Percentiles rank a stretch among this genome's conserved stretches.
These are phyloP conservation scores for Thamnidium elegans DNA, from an alignment of 192 early-diverging fungal genomes.

Conservation along the genomic window DNA sequence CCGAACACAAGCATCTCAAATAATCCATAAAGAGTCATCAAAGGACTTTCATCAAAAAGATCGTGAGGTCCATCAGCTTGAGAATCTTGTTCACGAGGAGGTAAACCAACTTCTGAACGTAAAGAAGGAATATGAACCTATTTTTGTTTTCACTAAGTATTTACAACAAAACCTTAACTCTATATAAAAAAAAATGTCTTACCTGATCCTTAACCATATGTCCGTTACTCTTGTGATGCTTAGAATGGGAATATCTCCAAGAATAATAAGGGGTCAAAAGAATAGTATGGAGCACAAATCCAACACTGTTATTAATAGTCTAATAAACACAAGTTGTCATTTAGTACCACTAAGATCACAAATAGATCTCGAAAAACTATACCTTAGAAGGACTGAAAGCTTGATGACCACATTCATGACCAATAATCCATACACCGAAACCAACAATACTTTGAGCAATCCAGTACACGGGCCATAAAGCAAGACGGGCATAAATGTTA, in stretches of 20 bases:
- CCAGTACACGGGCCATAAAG: slow-evolving; percentile 84
- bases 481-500: slow-evolving; percentile 37
- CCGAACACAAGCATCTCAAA: slow-evolving; percentile 72
- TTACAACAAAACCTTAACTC: background rate
- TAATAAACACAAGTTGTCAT: slow-evolving; percentile 8
- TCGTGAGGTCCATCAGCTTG: slow-evolving; percentile 32
- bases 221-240: slow-evolving; percentile 90
- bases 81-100: slow-evolving; percentile 38
- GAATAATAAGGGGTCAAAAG: slow-evolving; percentile 92
- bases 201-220: slow-evolving; percentile 88
- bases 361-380: background rate
- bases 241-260: slow-evolving; percentile 88
- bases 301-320: slow-evolving; percentile 81
- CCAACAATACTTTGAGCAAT: slow-evolving; percentile 76
- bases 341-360: background rate
- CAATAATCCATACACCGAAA: slow-evolving; percentile 88
- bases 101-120: slow-evolving; percentile 56
- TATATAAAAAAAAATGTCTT: background rate
- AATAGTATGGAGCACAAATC: slow-evolving; percentile 84
- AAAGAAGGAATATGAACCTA: slow-evolving; percentile 75
- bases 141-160: background rate
- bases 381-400: slow-evolving; percentile 78
- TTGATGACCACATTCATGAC: slow-evolving; percentile 92
- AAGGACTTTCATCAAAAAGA: slow-evolving; percentile 71
- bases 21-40: slow-evolving; percentile 61